These are phyloP conservation scores for Plectosphaerella cucumerina DNA, from an alignment of 2,329 filamentous ascomycete species.

Conservation along the genomic window DNA sequence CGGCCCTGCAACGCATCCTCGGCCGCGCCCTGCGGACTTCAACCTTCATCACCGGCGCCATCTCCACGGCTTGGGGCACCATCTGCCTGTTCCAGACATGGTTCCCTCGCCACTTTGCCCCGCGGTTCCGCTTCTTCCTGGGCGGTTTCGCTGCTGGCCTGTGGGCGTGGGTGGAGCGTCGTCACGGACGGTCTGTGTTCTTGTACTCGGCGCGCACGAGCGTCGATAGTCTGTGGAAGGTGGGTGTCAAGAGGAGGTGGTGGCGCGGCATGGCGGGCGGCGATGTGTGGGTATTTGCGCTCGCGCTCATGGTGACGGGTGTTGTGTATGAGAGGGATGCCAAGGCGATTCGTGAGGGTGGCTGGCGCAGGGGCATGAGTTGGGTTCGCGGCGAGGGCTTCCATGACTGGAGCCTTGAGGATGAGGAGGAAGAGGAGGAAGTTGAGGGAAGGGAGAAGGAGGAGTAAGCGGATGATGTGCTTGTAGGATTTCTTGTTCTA, in stretches of 20 bases:
- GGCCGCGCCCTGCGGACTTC: conserved; percentile 69
- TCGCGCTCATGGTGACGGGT: conserved; percentile 73
- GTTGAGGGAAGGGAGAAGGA: conserved; percentile 17
- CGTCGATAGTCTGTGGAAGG: conserved; percentile 84
- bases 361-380: conserved; percentile 67
- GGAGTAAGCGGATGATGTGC: conserved; percentile 13
- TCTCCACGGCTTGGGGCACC: conserved; percentile 82
- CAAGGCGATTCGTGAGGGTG: conserved; percentile 60
- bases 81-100: conserved; percentile 84
- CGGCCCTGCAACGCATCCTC: conserved; percentile 62
- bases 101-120: conserved; percentile 68
- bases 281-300: conserved; percentile 79
- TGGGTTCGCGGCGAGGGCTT: conserved; percentile 74
- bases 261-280: conserved; percentile 80
- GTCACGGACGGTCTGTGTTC: conserved; percentile 63
- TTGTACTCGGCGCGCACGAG: conserved; percentile 75
- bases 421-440: conserved; percentile 36
- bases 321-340: conserved; percentile 72
- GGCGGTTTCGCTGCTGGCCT: conserved; percentile 81
- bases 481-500: neutral
- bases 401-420: conserved; percentile 59
- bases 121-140: conserved; percentile 85
- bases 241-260: conserved; percentile 84
- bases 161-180: conserved; percentile 75
- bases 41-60: conserved; percentile 74